Evolutionary conservation across 352 stramenopile genomes (phyloP), one percentile per base, ranked within the genome.

Genomic region (Pythium scleroteichum): DNA sequence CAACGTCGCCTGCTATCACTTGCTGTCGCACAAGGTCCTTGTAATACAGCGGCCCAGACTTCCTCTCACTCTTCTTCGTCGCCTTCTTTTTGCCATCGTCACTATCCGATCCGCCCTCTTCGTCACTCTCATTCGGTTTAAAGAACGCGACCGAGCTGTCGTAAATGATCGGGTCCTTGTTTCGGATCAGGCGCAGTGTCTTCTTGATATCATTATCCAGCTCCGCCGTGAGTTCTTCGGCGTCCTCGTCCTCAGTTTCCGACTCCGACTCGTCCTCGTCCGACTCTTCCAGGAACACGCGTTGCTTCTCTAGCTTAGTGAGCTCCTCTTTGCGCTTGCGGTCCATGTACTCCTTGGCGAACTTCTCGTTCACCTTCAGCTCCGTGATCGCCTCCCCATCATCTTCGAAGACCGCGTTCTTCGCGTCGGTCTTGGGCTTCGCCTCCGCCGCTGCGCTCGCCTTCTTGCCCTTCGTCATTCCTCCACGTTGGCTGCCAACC

Each of bases 11-110:
- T 0, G 81, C 90, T 19, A 99, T 89, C 46, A 97, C 94, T 68
- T 99, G 91, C 56, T 98, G 92, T 13, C 97, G 83, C 40, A 98
- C 79, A 27, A 99, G 76, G 79, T 99, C 97, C 66, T 98, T 99
- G 79, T 95, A 95, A 57, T 95, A 94, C 52, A 93, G 56, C 26
- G 86, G 86, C 20, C 70, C 68, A 4, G 61, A 56, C 32, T 78
- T 85, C 45, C 75, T 65, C 53, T 62, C 72, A 49, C 63, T 71
- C 51, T 71, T 71, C 32, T 57, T 59, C 39, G 13, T 16, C 13
- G 52, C 52, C 8, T 64, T 56, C 1, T 64, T 55, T 4, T 64
- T 46, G 6, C 66, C 61, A 4, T 66, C 67, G 3, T 72, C 69
- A 2, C 70, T 64, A 19, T 51, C 52, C 9, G 69, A 61, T 3